Conservation (phyloP, 805 yeast species). For the Starmerella khaoyaiensis region DNA sequence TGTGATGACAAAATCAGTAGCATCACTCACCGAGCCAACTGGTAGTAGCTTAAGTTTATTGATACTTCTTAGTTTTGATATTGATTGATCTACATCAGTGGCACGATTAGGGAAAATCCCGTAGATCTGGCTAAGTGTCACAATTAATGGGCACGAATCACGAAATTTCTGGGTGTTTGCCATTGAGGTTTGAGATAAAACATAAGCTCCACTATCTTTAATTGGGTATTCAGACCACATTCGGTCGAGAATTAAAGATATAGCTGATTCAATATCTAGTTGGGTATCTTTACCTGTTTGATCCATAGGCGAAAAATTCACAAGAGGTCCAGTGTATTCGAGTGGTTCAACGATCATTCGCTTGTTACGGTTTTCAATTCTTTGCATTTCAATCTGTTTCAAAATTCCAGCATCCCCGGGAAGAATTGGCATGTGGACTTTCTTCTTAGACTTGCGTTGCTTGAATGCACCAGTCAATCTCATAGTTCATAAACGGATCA, state of each 20-base stretch:
- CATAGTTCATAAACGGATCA: background rate
- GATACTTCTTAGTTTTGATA: constrained; percentile 18
- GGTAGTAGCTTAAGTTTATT: constrained; percentile 24
- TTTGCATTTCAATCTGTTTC: constrained; percentile 21
- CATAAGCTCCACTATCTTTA: constrained; percentile 16
- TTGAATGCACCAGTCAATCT: constrained; percentile 8
- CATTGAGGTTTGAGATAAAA: constrained; percentile 18
- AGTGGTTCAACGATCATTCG: constrained; percentile 9
- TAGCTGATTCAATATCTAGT: constrained; percentile 19
- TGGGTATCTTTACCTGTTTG: constrained; percentile 17
- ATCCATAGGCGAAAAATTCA: constrained; percentile 16
- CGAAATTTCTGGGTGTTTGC: constrained; percentile 24
- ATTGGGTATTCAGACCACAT: constrained; percentile 28
- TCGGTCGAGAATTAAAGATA: constrained; percentile 19
- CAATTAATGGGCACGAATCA: constrained; percentile 25
- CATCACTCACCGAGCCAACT: constrained; percentile 24
- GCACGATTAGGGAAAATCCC: constrained; percentile 28
- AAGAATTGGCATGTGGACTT: constrained; percentile 14
- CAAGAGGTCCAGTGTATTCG: constrained; percentile 13
- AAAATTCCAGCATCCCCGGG: constrained; percentile 21
- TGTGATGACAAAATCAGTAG: constrained; percentile 25
- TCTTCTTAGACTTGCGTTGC: constrained; percentile 6
- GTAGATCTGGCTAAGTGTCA: constrained; percentile 27
- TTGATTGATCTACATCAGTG: constrained; percentile 29
- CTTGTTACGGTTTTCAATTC: constrained; percentile 9